These are phyloP conservation scores for Delonix regia DNA, from an alignment of 306 rosid genomes.

Conservation along the genomic window DNA sequence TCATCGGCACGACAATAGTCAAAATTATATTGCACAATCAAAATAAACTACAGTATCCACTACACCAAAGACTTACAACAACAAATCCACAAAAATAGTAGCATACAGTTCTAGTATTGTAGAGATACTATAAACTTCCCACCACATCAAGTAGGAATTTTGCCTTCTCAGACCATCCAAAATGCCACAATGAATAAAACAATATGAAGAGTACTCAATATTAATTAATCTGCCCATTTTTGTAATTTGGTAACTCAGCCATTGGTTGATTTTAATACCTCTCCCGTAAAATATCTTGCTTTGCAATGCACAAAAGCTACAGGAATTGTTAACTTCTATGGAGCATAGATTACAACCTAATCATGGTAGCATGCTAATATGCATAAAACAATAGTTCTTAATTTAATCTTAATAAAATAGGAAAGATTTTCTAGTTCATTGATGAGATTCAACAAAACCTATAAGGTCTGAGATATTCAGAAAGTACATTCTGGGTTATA, in stretches of 20 bases:
- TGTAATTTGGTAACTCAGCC: constrained; percentile 4
- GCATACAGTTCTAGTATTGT: constrained; percentile 17
- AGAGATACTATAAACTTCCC: constrained; percentile 10
- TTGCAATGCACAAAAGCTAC: neutral
- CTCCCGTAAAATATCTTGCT: neutral
- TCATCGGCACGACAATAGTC: constrained; percentile 35
- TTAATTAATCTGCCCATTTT: neutral
- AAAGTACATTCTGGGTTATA: neutral
- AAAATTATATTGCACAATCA: constrained; percentile 28
- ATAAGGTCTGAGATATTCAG: neutral
- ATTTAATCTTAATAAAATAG: constrained; percentile 19
- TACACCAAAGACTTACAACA: constrained; percentile 21
- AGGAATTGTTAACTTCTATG: neutral
- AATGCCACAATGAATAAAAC: neutral
- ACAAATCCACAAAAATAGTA: neutral
- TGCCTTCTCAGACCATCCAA: neutral
- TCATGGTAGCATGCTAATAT: neutral
- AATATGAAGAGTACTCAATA: neutral
- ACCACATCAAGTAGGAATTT: neutral
- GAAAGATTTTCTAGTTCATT: neutral
- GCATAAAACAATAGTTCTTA: constrained; percentile 7
- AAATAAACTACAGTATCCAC: constrained; percentile 14
- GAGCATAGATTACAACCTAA: neutral
- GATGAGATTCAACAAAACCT: neutral
- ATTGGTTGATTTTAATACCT: neutral